Evolutionary conservation across 2,329 filamentous ascomycete species (phyloP).

Genomic region (Sarocladiaceae sp.): DNA sequence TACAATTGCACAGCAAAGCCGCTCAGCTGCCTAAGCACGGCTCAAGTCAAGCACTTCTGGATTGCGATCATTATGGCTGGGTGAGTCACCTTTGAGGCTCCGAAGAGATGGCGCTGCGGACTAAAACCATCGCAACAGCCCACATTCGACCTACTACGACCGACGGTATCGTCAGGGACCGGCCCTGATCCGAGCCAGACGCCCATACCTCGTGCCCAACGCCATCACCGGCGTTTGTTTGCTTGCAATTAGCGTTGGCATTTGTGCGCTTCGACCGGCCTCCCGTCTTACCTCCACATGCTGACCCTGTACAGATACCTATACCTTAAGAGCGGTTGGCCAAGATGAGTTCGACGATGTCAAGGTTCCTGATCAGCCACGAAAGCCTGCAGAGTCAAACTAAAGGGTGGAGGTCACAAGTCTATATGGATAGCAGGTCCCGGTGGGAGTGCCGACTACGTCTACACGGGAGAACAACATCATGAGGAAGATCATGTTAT

Average conservation of each 20-base stretch:
- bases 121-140: no score
- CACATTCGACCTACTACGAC: slow-evolving; percentile 78
- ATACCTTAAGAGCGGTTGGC: slow-evolving; percentile 74
- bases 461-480: no score
- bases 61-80: background rate
- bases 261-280: slow-evolving; percentile 67
- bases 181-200: slow-evolving; percentile 82
- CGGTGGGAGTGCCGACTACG: no score
- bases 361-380: slow-evolving; percentile 71
- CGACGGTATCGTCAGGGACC: slow-evolving; percentile 77
- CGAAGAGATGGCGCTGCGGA: no score
- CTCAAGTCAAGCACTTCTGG: no score
- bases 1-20: no score
- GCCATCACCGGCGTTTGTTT: slow-evolving; percentile 72
- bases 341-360: slow-evolving; percentile 98
- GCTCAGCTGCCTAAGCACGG: no score
- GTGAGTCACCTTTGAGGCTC: no score
- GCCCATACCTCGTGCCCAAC: slow-evolving; percentile 90
- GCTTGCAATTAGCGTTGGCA: slow-evolving; percentile 66
- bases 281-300: background rate
- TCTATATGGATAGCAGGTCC: no score
- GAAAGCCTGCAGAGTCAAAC: slow-evolving; percentile 35
- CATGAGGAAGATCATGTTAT: no score
- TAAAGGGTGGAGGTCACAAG: no score
- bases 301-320: slow-evolving; percentile 38